phyloP scores from a whole-genome alignment of 1,139 yeast genomes.

The Zygoascus sp. region DNA sequence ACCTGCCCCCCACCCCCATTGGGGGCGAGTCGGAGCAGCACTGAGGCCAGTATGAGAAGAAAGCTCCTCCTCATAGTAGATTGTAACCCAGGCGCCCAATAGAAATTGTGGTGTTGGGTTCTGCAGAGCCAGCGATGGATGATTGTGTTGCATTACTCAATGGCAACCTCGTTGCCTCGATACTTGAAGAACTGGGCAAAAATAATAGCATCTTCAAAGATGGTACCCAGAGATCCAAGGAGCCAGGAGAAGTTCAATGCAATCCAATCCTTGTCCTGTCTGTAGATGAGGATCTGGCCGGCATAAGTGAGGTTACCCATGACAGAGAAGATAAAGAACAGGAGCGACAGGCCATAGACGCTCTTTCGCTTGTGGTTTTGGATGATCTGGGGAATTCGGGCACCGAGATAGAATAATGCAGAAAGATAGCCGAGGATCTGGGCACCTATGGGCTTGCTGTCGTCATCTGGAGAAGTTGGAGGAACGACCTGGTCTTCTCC shows the following conservation, averaged over 20 bases:
- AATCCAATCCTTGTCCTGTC: conserved; percentile 58
- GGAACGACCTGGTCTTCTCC: conserved; percentile 10
- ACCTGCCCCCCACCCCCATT: too few relatives aligned
- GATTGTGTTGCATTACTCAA: background rate
- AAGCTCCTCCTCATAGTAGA: too few relatives aligned
- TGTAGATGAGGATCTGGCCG: conserved; percentile 62
- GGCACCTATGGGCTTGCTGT: conserved; percentile 34
- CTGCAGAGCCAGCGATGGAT: too few relatives aligned
- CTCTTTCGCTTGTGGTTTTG: conserved; percentile 66
- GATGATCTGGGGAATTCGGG: conserved; percentile 73
- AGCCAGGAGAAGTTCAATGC: conserved; percentile 67
- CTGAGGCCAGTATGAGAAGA: too few relatives aligned
- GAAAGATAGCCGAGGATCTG: conserved; percentile 69
- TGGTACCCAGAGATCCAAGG: conserved; percentile 69
- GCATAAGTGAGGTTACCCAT: conserved; percentile 76
- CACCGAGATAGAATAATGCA: conserved; percentile 66
- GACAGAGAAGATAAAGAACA: conserved; percentile 70
- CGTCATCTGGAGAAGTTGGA: conserved; percentile 21
- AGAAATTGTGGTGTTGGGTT: too few relatives aligned
- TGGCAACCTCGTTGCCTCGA: conserved; percentile 5
- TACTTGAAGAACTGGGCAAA: conserved; percentile 63
- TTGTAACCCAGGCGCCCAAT: too few relatives aligned
- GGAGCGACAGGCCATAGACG: conserved; percentile 67
- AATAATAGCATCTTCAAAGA: conserved; percentile 60
- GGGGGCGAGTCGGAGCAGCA: too few relatives aligned